phyloP scores from a whole-genome alignment of 257 asterid genomes.

The Haberlea rhodopensis region DNA sequence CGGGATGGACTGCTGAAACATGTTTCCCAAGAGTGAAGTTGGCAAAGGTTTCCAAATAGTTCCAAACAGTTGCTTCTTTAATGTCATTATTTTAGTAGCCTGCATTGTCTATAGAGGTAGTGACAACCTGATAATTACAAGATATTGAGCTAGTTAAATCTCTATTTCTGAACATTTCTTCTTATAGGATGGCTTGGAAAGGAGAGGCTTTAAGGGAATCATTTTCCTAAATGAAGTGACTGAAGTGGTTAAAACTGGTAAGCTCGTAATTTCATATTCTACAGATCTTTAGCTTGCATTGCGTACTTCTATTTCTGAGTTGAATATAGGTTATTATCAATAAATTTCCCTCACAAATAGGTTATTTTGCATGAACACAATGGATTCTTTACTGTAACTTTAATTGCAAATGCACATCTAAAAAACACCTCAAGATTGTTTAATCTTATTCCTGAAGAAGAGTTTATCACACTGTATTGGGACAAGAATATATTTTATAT shows the following conservation, averaged over 20 bases:
- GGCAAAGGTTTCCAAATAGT: slow-evolving; percentile 48
- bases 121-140: neutral
- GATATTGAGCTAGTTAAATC: neutral
- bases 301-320: neutral
- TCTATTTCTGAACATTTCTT: slow-evolving; percentile 13
- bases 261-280: slow-evolving; percentile 1
- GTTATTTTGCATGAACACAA: neutral
- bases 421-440: neutral
- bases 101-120: neutral
- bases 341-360: neutral
- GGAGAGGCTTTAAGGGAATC: slow-evolving; percentile 91
- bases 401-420: neutral
- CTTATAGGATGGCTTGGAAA: slow-evolving; percentile 84
- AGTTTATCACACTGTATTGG: neutral
- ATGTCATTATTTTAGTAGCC: neutral
- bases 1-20: slow-evolving; percentile 97
- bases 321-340: neutral
- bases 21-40: slow-evolving; percentile 86
- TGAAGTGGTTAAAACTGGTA: slow-evolving; percentile 86
- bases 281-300: neutral
- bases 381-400: neutral
- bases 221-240: slow-evolving; percentile 85
- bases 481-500: neutral
- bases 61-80: neutral
- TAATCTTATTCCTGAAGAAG: too few species aligned